phyloP scores from a whole-genome alignment of 768 basidiomycete genomes.

The Tricholoma hemisulphureum region DNA sequence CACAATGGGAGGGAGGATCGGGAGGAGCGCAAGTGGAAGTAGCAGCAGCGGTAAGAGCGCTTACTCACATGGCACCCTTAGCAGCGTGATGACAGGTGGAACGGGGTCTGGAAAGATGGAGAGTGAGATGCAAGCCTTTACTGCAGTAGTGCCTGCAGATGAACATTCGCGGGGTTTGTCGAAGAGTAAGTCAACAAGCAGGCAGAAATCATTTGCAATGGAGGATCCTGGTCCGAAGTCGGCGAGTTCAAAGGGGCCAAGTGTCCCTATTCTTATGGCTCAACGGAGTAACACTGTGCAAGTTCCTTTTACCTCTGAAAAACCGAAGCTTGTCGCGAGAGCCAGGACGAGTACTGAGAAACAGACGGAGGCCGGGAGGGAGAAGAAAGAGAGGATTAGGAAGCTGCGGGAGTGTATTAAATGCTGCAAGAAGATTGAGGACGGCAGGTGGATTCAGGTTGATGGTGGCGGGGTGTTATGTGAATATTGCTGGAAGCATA shows the following conservation, averaged over 20 bases:
- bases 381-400: slow-evolving; percentile 31
- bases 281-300: slow-evolving; percentile 55
- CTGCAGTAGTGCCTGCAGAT: slow-evolving; percentile 16
- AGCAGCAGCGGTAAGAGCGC: slow-evolving; percentile 30
- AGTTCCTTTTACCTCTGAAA: slow-evolving; percentile 45
- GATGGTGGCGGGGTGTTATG: slow-evolving; percentile 79
- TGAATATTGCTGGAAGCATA: slow-evolving; percentile 91
- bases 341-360: slow-evolving; percentile 48
- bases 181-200: slow-evolving; percentile 35
- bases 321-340: slow-evolving; percentile 53
- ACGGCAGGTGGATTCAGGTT: slow-evolving; percentile 80
- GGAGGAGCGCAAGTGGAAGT: slow-evolving; percentile 29
- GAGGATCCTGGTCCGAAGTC: slow-evolving; percentile 10
- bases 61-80: slow-evolving; percentile 30
- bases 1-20: slow-evolving; percentile 22
- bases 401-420: slow-evolving; percentile 56
- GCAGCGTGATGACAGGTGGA: slow-evolving; percentile 19
- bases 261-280: slow-evolving; percentile 21
- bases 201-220: slow-evolving; percentile 18
- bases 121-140: slow-evolving; percentile 47
- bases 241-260: slow-evolving; percentile 12
- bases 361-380: slow-evolving; percentile 13
- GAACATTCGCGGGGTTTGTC: slow-evolving; percentile 21
- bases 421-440: slow-evolving; percentile 69
- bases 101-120: slow-evolving; percentile 16